These are phyloP conservation scores for Fraxinus latifolia DNA, from an alignment of 305 asterid species.

Conservation along the genomic window DNA sequence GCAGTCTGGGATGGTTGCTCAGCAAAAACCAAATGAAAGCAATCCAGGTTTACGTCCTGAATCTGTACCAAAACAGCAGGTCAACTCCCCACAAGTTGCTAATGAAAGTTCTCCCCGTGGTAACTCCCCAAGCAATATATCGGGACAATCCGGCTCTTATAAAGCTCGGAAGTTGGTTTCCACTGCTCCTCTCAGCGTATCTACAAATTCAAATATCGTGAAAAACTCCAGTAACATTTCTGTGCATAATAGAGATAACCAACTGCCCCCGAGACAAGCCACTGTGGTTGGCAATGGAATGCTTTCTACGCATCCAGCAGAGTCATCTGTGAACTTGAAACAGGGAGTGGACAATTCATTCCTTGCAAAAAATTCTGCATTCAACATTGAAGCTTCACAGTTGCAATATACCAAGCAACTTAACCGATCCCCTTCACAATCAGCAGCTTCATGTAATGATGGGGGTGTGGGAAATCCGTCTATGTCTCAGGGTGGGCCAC, in stretches of 20 bases:
- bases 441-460: slow-evolving; percentile 55
- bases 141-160: slow-evolving; percentile 76
- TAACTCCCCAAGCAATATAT: slow-evolving; percentile 75
- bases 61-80: slow-evolving; percentile 62
- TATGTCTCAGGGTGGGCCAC: slow-evolving; percentile 51
- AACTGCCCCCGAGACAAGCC: slow-evolving; percentile 74
- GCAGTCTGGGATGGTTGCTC: slow-evolving; percentile 84
- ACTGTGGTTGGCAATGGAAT: slow-evolving; percentile 54
- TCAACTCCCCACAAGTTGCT: slow-evolving; percentile 57
- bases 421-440: slow-evolving; percentile 58
- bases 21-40: slow-evolving; percentile 70
- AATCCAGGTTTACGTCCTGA: slow-evolving; percentile 47
- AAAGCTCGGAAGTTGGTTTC: slow-evolving; percentile 69
- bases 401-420: slow-evolving; percentile 51
- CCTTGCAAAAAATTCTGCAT: slow-evolving; percentile 44
- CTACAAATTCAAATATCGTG: slow-evolving; percentile 44
- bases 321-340: slow-evolving; percentile 50
- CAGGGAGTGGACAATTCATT: slow-evolving; percentile 64
- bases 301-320: slow-evolving; percentile 52
- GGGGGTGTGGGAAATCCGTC: slow-evolving; percentile 54
- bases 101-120: slow-evolving; percentile 83
- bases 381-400: slow-evolving; percentile 58
- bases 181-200: slow-evolving; percentile 47
- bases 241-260: slow-evolving; percentile 62
- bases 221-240: slow-evolving; percentile 51